Evolutionary conservation across 2,329 filamentous ascomycete species (phyloP), one percentile per base, ranked within the genome.

Genomic region (Fusarium globosum): DNA sequence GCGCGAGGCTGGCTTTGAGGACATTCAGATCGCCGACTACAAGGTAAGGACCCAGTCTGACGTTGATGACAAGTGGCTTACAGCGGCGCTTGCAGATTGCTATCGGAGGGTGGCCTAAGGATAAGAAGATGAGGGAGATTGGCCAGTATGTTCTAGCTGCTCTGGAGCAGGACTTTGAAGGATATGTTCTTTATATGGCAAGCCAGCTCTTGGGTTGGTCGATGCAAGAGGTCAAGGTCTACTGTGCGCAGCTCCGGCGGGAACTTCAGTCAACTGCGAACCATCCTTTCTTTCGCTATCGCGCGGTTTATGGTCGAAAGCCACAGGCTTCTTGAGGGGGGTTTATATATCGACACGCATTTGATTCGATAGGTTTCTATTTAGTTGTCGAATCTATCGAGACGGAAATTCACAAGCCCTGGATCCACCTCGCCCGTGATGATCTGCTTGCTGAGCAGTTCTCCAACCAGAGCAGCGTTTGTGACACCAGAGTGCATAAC

Each of bases 401-500:
- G 38, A 3, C 42, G 13, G 11, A 70, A 70, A 5, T 23, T 14
- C 0, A 20, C 13, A 1, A 70, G 53, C 0, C 11, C 21, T 3
- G 28, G 7, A 5, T 70, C 42, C 2, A 16, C 23, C 6, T 42
- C 28, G 0, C 68, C 68, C 0, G 26, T 55, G 4, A 70, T 3
- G 10, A 70, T 55, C 23, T 72, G 63, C 8, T 57, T 57, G 18
- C 67, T 74, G 9, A 74, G 55, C 8, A 73, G 28, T n/a, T 72
- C 39, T 35, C 71, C 71, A 3, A 73, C 71, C 4, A 73, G 49
- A 3, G 71, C 71, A 28, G 71, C 71, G 9, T 73, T 73, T 1
- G 71, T 74, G 2, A 74, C 71, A 5, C 71, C 71, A 33, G 71
- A 73, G 43, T 73, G 71, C 71, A 73, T 73, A 6, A 60, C 71